A percentile compares a stretch with the other conserved stretches of the same genome.
Evolutionary conservation across 805 yeast species (phyloP).

Genomic region (Wickerhamomyces chambardii): DNA sequence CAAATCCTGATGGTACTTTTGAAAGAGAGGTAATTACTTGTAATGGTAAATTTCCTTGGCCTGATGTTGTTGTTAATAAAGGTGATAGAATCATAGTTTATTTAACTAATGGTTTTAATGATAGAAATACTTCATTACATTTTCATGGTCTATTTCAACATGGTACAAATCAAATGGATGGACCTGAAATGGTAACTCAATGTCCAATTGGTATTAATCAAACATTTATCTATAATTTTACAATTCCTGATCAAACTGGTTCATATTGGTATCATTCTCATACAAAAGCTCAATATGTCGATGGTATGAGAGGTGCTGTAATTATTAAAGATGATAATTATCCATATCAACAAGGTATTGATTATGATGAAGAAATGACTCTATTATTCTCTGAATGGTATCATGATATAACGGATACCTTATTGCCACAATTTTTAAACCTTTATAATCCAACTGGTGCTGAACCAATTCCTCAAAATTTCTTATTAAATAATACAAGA

Average conservation of each 20-base stretch:
- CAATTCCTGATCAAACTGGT: slow-evolving; percentile 75
- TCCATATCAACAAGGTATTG: slow-evolving; percentile 38
- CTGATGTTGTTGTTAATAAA: slow-evolving; percentile 63
- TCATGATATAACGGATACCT: slow-evolving; percentile 44
- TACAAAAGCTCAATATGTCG: slow-evolving; percentile 83
- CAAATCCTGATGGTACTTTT: slow-evolving; percentile 29
- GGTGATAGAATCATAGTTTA: slow-evolving; percentile 74
- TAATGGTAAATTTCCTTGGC: slow-evolving; percentile 69
- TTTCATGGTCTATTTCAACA: slow-evolving; percentile 87
- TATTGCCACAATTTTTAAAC: slow-evolving; percentile 49
- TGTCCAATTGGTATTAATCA: slow-evolving; percentile 86
- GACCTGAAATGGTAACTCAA: slow-evolving; percentile 81
- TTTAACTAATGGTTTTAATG: slow-evolving; percentile 64
- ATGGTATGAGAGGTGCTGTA: slow-evolving; percentile 80
- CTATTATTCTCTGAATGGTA: slow-evolving; percentile 84
- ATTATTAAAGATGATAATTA: slow-evolving; percentile 61
- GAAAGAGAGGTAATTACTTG: slow-evolving; percentile 33
- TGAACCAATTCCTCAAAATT: slow-evolving; percentile 85
- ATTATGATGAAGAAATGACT: slow-evolving; percentile 72
- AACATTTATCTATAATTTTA: slow-evolving; percentile 75
- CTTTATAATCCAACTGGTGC: slow-evolving; percentile 94
- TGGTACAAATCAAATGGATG: slow-evolving; percentile 76
- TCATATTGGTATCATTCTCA: slow-evolving; percentile 98
- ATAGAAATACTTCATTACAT: slow-evolving; percentile 71
- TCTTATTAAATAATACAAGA: slow-evolving; percentile 74